Base-by-base conservation (phyloP, 495 filamentous ascomycete genomes). In the Penicillium canescens region DNA sequence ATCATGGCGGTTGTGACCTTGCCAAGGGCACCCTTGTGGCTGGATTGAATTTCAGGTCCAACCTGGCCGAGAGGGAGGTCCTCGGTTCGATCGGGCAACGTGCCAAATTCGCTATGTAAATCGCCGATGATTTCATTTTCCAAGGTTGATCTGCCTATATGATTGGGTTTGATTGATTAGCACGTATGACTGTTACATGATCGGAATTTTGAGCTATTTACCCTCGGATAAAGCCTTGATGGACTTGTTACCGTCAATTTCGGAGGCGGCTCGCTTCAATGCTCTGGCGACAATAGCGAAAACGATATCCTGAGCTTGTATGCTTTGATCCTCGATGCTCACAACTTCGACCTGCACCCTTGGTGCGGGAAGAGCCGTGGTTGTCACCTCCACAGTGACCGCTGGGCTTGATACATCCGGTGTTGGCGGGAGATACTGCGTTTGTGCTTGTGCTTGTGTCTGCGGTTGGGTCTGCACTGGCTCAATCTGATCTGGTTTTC, bases 71-170 rank as follows among this genome's bases (percentile, higher is more conserved):
- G 39, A 7, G 39, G n/a, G 8, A 41, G 16, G 20, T 41, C 39
- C 2, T 41, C 39, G 16, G 39, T 13, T 2, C 39, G 39, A 18
- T 41, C 39, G 6, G 39, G 39, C 39, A 41, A 41, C 3, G 14
- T 16, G 20, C 39, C 39, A 23, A 41, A 41, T 23, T 41, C 39
- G 39, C 16, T 23, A 41, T 41, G 39, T 12, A 41, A 18, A 18
- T 41, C 39, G 39, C 39, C 39, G 18, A 41, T 41, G 14, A 41
- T 41, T 41, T 41, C 39, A 41, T 41, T 41, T 23, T 41, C 39
- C 16, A 41, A 21, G 1, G 39, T 41, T 5, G 39, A 41, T 10
- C 39, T 41, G 39, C 39, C 39, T 41, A 18, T 6, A 41, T 14
- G 2, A 21, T 20, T 6, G 10, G 5, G 1, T 8, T 23, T 8